These are phyloP conservation scores for Solanum hybrid DNA, from an alignment of 305 asterid genomes.

Conservation along the genomic window DNA sequence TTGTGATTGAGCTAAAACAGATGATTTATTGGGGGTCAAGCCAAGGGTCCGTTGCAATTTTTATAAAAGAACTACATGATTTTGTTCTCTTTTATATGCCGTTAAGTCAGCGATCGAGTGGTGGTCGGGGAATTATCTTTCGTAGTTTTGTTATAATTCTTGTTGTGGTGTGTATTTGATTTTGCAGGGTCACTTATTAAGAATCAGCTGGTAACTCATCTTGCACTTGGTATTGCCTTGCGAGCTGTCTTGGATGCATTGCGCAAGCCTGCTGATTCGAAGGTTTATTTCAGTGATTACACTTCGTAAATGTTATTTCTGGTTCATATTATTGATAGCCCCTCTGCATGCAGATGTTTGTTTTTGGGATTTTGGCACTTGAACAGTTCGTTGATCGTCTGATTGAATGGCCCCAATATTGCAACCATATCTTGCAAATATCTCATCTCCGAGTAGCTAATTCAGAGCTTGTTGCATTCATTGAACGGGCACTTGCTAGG, in stretches of 20 bases:
- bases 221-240: constrained; percentile 93
- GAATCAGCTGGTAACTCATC: constrained; percentile 87
- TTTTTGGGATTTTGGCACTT: constrained; percentile 87
- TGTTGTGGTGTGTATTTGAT: neutral
- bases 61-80: neutral
- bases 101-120: too few relatives aligned
- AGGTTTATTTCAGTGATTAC: constrained; percentile 30
- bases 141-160: neutral
- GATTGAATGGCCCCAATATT: constrained; percentile 97
- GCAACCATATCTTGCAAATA: constrained; percentile 95
- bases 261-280: constrained; percentile 92
- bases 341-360: constrained; percentile 68
- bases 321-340: constrained; percentile 9
- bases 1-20: neutral
- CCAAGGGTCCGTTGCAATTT: neutral
- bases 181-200: constrained; percentile 78
- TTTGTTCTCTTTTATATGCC: neutral
- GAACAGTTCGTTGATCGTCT: constrained; percentile 95
- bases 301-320: neutral
- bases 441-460: constrained; percentile 83
- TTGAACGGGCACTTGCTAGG: constrained; percentile 65
- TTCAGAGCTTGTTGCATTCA: constrained; percentile 55
- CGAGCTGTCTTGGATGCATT: constrained; percentile 94
- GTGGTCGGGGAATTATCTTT: neutral
- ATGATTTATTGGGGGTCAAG: neutral